These are phyloP conservation scores for Vitrella brassicaformis DNA, from an alignment of 73 alveolate genomes.

Conservation along the genomic window DNA sequence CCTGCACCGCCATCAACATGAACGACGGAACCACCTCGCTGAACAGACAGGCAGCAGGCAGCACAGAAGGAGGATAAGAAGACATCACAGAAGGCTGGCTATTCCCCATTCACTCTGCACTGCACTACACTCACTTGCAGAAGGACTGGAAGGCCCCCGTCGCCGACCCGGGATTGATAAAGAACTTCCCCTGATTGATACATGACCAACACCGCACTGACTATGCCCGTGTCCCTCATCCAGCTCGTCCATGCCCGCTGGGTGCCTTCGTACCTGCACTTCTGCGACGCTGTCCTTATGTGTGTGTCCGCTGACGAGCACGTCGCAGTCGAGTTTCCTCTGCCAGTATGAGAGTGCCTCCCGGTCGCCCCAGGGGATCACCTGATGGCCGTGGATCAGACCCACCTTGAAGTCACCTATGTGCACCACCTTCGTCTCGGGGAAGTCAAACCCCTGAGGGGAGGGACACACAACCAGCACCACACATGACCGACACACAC, in stretches of 20 bases:
- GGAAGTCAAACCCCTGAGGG: constrained; percentile 11
- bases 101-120: no score
- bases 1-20: constrained; percentile 50
- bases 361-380: constrained; percentile 83
- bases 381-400: constrained; percentile 72
- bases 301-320: constrained; percentile 72
- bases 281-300: constrained; percentile 57
- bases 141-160: constrained; percentile 65
- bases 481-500: background rate
- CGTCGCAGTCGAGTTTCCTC: constrained; percentile 70
- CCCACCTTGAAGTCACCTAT: constrained; percentile 76
- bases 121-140: constrained; percentile 5
- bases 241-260: background rate
- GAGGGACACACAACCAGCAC: background rate
- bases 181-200: constrained; percentile 69
- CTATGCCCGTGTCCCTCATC: background rate
- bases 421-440: constrained; percentile 61
- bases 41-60: no score
- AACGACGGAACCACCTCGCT: no score
- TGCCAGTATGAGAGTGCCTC: constrained; percentile 64
- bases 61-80: no score
- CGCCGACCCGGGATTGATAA: constrained; percentile 79
- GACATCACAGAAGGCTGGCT: no score
- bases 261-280: background rate
- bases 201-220: background rate